phyloP scores from a whole-genome alignment of 176 grass and related monocot species.

The Bolboschoenus planiculmis region DNA sequence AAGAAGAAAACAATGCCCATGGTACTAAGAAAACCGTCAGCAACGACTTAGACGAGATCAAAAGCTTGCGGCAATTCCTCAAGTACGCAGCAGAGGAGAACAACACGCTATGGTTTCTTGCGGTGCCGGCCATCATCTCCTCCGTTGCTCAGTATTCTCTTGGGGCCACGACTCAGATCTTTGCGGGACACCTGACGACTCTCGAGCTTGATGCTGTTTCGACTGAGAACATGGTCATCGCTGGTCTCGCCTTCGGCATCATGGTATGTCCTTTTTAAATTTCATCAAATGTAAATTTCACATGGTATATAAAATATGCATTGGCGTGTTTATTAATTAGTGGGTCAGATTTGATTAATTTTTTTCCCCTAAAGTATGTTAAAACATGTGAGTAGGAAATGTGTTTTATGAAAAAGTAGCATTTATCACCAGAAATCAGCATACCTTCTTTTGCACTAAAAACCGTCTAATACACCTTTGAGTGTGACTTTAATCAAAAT shows the following conservation, averaged over 20 bases:
- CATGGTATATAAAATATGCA: not conserved
- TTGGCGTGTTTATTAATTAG: not conserved
- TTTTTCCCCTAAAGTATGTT: not conserved
- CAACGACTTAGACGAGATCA: conserved; percentile 59
- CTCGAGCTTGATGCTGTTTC: conserved; percentile 90
- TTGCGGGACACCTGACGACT: conserved; percentile 75
- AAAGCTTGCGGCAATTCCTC: conserved; percentile 32
- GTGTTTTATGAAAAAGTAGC: not conserved
- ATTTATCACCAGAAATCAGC: not conserved
- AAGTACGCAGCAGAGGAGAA: conserved; percentile 45
- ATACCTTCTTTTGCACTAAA: not conserved
- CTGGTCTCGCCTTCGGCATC: conserved; percentile 69
- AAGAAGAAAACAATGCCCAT: conserved; percentile 7
- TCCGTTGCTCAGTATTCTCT: conserved; percentile 83
- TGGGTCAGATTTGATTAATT: not conserved
- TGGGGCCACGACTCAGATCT: conserved; percentile 49
- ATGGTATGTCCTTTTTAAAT: conserved; percentile 27
- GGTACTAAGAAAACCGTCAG: not conserved
- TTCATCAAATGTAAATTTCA: not conserved
- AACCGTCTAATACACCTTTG: not conserved
- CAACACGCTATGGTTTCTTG: conserved; percentile 53
- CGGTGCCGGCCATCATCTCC: conserved; percentile 71
- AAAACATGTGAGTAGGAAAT: not conserved
- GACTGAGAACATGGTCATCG: conserved; percentile 77
- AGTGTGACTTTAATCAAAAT: not conserved